Evolutionary conservation across 345 rosid species (phyloP).

Genomic region (Dimocarpus longan): DNA sequence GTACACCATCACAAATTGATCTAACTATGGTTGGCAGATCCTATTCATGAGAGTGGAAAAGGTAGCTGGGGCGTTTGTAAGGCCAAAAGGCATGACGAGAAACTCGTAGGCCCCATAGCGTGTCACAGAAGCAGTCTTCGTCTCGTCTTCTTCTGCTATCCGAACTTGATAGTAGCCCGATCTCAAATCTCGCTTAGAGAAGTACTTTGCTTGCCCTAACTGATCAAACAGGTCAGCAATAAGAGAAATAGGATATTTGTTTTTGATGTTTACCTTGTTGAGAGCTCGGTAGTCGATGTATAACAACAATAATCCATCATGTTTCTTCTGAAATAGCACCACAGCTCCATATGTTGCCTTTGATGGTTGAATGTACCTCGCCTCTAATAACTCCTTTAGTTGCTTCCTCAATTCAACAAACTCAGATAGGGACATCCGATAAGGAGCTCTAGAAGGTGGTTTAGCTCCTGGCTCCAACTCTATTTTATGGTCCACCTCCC

Average conservation of each 20-base stretch:
- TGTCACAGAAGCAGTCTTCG: background rate
- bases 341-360: background rate
- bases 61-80: background rate
- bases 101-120: background rate
- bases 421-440: too few species aligned
- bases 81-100: background rate
- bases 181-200: background rate
- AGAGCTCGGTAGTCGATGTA: background rate
- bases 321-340: background rate
- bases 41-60: constrained; percentile 13
- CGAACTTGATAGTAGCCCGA: background rate
- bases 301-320: background rate
- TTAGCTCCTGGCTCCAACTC: too few species aligned
- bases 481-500: too few species aligned
- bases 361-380: background rate
- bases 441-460: too few species aligned
- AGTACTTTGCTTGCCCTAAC: background rate
- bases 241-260: background rate
- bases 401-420: too few species aligned
- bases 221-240: background rate
- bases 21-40: background rate
- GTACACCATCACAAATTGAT: background rate
- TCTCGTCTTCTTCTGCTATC: background rate
- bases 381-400: too few species aligned
- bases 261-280: background rate